Base-by-base conservation (phyloP, 2,329 filamentous ascomycete genomes). In the Dactylellina leptospora region DNA sequence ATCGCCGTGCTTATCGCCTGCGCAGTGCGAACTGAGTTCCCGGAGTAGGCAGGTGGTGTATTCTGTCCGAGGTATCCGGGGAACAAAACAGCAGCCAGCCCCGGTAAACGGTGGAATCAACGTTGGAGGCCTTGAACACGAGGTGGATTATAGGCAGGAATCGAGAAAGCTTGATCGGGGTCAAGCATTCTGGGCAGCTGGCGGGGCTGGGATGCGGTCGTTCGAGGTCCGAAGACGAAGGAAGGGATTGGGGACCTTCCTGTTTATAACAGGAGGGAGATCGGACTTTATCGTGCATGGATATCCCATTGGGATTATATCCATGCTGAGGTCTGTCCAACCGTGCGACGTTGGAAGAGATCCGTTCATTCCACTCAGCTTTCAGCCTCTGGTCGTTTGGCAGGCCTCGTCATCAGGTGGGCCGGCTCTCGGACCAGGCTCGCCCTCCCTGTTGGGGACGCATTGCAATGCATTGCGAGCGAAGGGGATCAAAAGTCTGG, bases 171-270 rank as follows among this genome's bases (percentile, higher is more conserved):
- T 64, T 55, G 50, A 54, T 53, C 27, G 30, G 62, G 28, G 44
- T 20, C 53, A 59, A 68, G 62, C 62, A 68, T 68, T 68, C 54
- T 68, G 54, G 62, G 62, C 47, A 45, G 58, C 16, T 42, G 18
- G 28, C n/a, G n/a, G n/a, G n/a, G n/a, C n/a, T n/a, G n/a, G n/a
- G n/a, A n/a, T n/a, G n/a, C n/a, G n/a, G n/a, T n/a, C n/a, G n/a
- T n/a, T n/a, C n/a, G n/a, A n/a, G n/a, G n/a, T n/a, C n/a, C n/a
- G n/a, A n/a, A n/a, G n/a, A n/a, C n/a, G n/a, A n/a, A n/a, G n/a
- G 50, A 40, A 13, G 28, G 23, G 44, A 22, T 38, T 20, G 25
- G 20, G 23, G 40, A 55, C 58, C 45, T 51, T 50, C 55, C 55
- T 11, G 23, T 60, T 60, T 60, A 33, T 33, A 13, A 33, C 6